phyloP scores from a whole-genome alignment of 108 stramenopile species.

The Cylindrotheca closterium region DNA sequence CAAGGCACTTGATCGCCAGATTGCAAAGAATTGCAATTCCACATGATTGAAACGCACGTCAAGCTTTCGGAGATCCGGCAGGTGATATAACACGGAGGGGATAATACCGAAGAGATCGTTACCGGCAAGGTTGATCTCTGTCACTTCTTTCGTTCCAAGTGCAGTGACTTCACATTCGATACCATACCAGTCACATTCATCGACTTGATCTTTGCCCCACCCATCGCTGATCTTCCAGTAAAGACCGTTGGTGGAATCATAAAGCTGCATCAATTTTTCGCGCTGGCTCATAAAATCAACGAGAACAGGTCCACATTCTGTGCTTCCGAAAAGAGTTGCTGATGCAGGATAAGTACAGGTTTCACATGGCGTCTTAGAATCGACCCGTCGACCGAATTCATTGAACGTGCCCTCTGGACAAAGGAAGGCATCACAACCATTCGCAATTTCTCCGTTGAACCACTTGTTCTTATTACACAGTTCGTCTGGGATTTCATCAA shows the following conservation, averaged over 20 bases:
- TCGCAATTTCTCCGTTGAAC: slow-evolving; percentile 57
- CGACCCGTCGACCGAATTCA: slow-evolving; percentile 52
- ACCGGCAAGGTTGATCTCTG: slow-evolving; percentile 42
- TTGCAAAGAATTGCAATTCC: slow-evolving; percentile 56
- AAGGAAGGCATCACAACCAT: slow-evolving; percentile 72
- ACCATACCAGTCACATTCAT: slow-evolving; percentile 77
- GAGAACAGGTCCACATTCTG: slow-evolving; percentile 34
- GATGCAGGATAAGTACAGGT: slow-evolving; percentile 58
- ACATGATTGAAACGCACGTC: slow-evolving; percentile 68
- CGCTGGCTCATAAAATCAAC: slow-evolving; percentile 31
- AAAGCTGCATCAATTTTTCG: slow-evolving; percentile 50
- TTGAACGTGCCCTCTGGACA: slow-evolving; percentile 75
- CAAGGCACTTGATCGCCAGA: slow-evolving; percentile 47
- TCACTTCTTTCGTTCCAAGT: slow-evolving; percentile 33
- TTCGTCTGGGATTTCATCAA: slow-evolving; percentile 52
- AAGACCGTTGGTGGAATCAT: slow-evolving; percentile 50
- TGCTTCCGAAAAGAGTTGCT: slow-evolving; percentile 41
- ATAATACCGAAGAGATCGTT: slow-evolving; percentile 58
- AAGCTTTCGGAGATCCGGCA: slow-evolving; percentile 55
- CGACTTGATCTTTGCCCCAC: slow-evolving; percentile 44
- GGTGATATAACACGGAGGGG: slow-evolving; percentile 60
- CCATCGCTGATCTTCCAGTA: slow-evolving; percentile 55
- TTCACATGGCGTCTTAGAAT: slow-evolving; percentile 43
- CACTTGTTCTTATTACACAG: slow-evolving; percentile 65
- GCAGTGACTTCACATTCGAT: slow-evolving; percentile 48